phyloP scores from a whole-genome alignment of 306 rosid genomes.

The Quercus suber region DNA sequence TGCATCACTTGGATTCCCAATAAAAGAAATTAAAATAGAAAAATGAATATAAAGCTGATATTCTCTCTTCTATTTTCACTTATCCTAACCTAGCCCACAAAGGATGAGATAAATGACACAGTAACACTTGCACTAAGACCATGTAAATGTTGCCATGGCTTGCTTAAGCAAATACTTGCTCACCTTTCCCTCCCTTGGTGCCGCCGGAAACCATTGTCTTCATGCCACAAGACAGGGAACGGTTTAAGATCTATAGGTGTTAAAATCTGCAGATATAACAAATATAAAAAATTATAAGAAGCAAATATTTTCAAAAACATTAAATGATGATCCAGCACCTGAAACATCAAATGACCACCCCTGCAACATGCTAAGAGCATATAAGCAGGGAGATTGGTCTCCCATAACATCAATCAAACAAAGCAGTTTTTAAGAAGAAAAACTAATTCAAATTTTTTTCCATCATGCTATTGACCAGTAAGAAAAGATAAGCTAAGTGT shows the following conservation, averaged over 20 bases:
- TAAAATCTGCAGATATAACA: conserved; percentile 58
- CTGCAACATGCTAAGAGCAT: neutral
- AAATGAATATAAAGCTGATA: neutral
- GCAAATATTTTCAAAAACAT: neutral
- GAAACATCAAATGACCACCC: neutral
- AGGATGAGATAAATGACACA: neutral
- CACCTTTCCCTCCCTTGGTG: conserved; percentile 81
- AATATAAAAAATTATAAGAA: conserved; percentile 6
- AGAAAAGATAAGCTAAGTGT: neutral
- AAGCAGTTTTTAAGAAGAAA: neutral
- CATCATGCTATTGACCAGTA: neutral
- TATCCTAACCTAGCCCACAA: neutral
- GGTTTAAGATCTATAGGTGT: conserved; percentile 76
- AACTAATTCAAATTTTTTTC: neutral
- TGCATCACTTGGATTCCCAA: neutral
- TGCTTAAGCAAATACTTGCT: conserved; percentile 22
- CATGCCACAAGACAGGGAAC: conserved; percentile 82
- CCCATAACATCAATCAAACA: neutral
- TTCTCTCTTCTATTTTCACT: neutral
- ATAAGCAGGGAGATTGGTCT: neutral
- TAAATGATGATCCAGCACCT: neutral
- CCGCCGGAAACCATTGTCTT: conserved; percentile 70
- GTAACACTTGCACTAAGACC: conserved; percentile 11
- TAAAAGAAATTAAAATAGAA: neutral
- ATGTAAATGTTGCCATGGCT: conserved; percentile 7